Evolutionary conservation across 345 rosid genomes (phyloP), one percentile per base, ranked within the genome.

Genomic region (Limnanthes douglasii): DNA sequence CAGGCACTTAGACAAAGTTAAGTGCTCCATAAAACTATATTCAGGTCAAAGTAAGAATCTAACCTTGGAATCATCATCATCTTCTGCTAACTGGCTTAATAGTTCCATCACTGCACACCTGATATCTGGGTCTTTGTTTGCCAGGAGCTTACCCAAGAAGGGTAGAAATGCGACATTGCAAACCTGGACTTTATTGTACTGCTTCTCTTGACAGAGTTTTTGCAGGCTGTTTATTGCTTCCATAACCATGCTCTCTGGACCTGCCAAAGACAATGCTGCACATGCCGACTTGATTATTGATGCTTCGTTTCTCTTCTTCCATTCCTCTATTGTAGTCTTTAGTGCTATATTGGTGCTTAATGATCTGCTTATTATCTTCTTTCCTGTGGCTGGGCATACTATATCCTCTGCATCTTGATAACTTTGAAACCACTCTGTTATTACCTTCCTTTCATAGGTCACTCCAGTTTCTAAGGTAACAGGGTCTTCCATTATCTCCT

Each of bases 401-500:
- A 71, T 54, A 43, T 69, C 72, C 15, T 65, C 63, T 0, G 63
- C 31, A 42, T 61, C 41, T 31, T 37, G 41, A 12, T 45, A 75
- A 34, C 41, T 56, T 8, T 62, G 52, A 34, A 86, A 69, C 94
- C 93, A 86, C 25, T 69, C 56, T 9, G 43, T 39, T 34, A 86
- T 64, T 43, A 84, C 85, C 48, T 49, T 43, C 43, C 77, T 66
- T 36, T 86, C 97, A 50, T 57, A 86, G 8, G 97, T 86, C 21
- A 69, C 64, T 51, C 93, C 94, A 30, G 66, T 82, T 49, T 78
- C 72, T 21, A 66, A 31, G 44, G 82, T 78, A 21, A 86, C 94
- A 10, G 97, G 97, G 62, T 86, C 94, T 13, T 69, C 75, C 97
- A 86, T 86, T 33, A 82, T 30, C 31, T 73, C 65, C 65, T 69